Percentiles rank a stretch among this genome's conserved stretches.
These are phyloP conservation scores for Primulina eburnea DNA, from an alignment of 257 asterid genomes.

Conservation along the genomic window DNA sequence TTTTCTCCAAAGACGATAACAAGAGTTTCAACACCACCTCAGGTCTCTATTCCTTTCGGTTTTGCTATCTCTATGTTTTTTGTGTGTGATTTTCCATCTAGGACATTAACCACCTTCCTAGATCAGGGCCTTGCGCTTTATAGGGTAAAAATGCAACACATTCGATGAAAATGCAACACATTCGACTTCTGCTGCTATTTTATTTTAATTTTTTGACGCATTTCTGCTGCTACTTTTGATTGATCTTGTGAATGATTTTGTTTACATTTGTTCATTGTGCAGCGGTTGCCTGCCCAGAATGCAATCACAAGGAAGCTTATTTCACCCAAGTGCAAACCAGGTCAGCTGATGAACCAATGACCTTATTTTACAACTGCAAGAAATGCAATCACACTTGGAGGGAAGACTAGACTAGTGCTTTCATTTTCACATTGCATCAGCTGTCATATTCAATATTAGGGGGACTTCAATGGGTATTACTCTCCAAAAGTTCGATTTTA, in stretches of 20 bases:
- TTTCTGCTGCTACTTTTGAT: background rate
- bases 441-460: too few relatives aligned
- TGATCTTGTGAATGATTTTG: background rate
- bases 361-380: slow-evolving; percentile 52
- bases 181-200: background rate
- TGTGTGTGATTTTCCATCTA: background rate
- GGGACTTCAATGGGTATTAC: background rate
- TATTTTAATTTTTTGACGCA: too few relatives aligned
- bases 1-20: slow-evolving; percentile 53
- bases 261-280: slow-evolving; percentile 20
- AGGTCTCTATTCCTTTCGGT: slow-evolving; percentile 31
- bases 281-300: slow-evolving; percentile 48
- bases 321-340: slow-evolving; percentile 55
- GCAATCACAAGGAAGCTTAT: slow-evolving; percentile 41
- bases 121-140: background rate
- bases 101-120: background rate
- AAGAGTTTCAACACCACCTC: slow-evolving; percentile 44
- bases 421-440: background rate
- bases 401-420: slow-evolving; percentile 48
- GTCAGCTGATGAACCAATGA: slow-evolving; percentile 75
- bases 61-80: background rate
- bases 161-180: background rate
- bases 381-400: slow-evolving; percentile 50
- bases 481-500: background rate
- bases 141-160: background rate